phyloP scores from a whole-genome alignment of 176 grass and related monocot genomes.

The Poa annua region DNA sequence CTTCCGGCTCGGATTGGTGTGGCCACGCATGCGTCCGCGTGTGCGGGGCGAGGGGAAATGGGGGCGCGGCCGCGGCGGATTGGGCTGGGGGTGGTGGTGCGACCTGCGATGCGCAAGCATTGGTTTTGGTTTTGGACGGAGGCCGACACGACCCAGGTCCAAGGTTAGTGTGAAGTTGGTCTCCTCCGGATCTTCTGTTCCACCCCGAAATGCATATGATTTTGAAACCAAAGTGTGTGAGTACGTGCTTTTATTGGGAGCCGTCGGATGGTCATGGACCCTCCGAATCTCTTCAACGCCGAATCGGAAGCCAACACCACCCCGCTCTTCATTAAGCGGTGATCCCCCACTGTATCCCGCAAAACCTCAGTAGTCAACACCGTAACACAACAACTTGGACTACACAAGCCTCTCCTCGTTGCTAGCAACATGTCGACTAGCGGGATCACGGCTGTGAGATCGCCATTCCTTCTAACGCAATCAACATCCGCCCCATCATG shows the following conservation, averaged over 20 bases:
- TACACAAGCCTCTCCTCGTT: no score
- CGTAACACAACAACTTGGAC: no score
- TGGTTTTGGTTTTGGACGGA: not conserved
- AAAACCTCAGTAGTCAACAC: no score
- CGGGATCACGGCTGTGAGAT: no score
- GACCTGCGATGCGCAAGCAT: not conserved
- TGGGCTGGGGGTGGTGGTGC: constrained; percentile 17
- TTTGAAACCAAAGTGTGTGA: not conserved
- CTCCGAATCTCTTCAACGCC: no score
- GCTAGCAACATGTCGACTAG: no score
- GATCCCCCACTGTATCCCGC: no score
- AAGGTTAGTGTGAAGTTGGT: not conserved
- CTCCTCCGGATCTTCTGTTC: constrained; percentile 27
- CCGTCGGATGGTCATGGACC: not conserved
- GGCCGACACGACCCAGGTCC: constrained; percentile 22
- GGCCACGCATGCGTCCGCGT: constrained; percentile 50
- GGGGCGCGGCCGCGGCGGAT: not conserved
- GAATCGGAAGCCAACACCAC: no score
- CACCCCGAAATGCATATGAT: not conserved
- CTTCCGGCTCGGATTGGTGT: constrained; percentile 30
- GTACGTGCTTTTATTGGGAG: not conserved
- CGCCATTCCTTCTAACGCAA: no score
- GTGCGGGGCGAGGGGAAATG: not conserved
- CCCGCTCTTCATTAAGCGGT: no score
- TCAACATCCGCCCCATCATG: no score